These are phyloP conservation scores for Chrysanthemum lavandulifolium DNA, from an alignment of 129 eudicot species.

Conservation along the genomic window DNA sequence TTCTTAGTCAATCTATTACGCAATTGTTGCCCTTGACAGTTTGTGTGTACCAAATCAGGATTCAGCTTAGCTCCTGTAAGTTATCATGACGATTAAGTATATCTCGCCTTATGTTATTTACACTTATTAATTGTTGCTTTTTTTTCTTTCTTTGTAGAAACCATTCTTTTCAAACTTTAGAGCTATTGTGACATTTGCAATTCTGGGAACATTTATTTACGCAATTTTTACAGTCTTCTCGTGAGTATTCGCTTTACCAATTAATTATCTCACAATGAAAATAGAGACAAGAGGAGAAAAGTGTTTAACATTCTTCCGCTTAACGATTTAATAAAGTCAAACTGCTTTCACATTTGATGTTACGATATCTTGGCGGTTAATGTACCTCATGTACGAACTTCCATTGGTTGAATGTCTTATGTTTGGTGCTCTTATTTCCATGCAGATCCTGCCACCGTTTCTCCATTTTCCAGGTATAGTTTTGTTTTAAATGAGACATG, in stretches of 20 bases:
- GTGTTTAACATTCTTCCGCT: not conserved
- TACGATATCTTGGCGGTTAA: conserved; percentile 89
- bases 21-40: conserved; percentile 56
- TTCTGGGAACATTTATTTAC: conserved; percentile 85
- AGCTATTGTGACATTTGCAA: conserved; percentile 87
- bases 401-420: conserved; percentile 95
- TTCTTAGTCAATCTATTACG: not conserved
- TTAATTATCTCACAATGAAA: not conserved
- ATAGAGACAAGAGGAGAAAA: not conserved
- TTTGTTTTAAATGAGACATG: not conserved
- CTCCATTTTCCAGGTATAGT: conserved; percentile 86
- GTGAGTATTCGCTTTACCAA: conserved; percentile 48
- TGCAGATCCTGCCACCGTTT: conserved; percentile 98
- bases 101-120: no score
- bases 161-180: conserved; percentile 98
- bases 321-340: not conserved
- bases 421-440: conserved; percentile 97
- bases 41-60: conserved; percentile 77
- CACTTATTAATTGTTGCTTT: no score
- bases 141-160: conserved; percentile 55
- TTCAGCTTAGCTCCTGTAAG: conserved; percentile 97
- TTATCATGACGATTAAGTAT: conserved; percentile 10
- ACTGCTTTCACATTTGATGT: conserved; percentile 14
- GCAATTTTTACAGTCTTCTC: conserved; percentile 74
- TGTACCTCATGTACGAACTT: conserved; percentile 80